phyloP scores from a whole-genome alignment of 495 filamentous ascomycete genomes.

The Hypoxylon rickii region DNA sequence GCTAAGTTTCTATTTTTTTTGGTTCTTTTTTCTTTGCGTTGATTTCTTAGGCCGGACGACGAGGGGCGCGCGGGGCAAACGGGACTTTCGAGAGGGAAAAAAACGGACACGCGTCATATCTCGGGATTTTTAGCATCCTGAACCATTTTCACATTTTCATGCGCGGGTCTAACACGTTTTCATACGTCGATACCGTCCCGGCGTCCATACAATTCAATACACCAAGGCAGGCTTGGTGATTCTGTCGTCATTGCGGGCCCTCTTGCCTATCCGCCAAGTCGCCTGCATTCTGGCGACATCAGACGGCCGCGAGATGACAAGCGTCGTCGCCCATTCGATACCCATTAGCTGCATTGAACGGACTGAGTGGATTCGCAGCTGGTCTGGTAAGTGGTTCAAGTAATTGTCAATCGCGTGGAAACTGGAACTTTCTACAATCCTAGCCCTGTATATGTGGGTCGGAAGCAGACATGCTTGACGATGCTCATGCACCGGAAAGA shows the following conservation, averaged over 20 bases:
- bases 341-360: conserved; percentile 1
- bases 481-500: too few relatives aligned
- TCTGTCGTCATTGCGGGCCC: conserved; percentile 30
- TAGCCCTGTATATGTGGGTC: too few relatives aligned
- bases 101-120: conserved; percentile 1
- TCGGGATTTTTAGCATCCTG: not conserved
- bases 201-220: too few relatives aligned
- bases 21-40: too few relatives aligned
- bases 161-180: too few relatives aligned
- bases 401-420: too few relatives aligned
- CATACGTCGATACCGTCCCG: too few relatives aligned
- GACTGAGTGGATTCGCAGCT: not conserved
- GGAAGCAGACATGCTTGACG: too few relatives aligned
- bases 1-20: conserved; percentile 1
- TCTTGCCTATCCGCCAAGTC: conserved; percentile 19
- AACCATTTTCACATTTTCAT: not conserved
- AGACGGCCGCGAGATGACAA: conserved; percentile 1
- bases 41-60: not conserved
- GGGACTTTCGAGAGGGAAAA: not conserved
- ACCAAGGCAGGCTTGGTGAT: conserved; percentile 2
- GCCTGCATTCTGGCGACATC: conserved; percentile 12
- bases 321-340: conserved; percentile 4
- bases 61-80: not conserved
- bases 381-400: not conserved
- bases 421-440: too few relatives aligned